A percentile compares a stretch with the other conserved stretches of the same genome.
Evolutionary conservation across 2,329 filamentous ascomycete species (phyloP).

Genomic region (Alternaria hordeiaustralica): DNA sequence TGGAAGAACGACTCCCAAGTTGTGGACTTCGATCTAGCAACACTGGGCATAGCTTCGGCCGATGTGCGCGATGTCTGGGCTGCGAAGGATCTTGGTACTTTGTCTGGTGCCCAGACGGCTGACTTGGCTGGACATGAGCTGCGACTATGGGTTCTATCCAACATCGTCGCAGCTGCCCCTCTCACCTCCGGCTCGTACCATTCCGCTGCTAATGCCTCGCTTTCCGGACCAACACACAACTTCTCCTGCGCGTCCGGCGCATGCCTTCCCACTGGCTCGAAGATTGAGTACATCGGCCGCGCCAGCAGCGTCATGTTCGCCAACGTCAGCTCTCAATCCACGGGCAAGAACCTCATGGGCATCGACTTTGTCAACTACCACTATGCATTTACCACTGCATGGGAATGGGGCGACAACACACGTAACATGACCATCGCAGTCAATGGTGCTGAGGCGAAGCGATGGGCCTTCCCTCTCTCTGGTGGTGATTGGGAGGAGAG

Average conservation of each 20-base stretch:
- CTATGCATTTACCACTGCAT: conserved; percentile 45
- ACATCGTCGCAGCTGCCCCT: conserved; percentile 27
- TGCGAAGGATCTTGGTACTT: conserved; percentile 26
- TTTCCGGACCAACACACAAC: conserved; percentile 37
- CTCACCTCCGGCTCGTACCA: conserved; percentile 35
- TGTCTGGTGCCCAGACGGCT: conserved; percentile 22
- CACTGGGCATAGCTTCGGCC: conserved; percentile 43
- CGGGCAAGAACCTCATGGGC: conserved; percentile 41
- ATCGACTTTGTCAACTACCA: conserved; percentile 53
- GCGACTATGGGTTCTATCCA: conserved; percentile 45
- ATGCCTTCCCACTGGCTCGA: conserved; percentile 41
- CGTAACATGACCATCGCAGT: conserved; percentile 48
- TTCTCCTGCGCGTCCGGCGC: conserved; percentile 30
- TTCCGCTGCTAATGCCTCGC: conserved; percentile 38
- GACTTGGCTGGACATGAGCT: conserved; percentile 33
- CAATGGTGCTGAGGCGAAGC: conserved; percentile 45
- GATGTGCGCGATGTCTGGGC: conserved; percentile 48
- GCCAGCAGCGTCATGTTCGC: conserved; percentile 35
- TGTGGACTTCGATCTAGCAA: conserved; percentile 40
- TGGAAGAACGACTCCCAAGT: conserved; percentile 44
- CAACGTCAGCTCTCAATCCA: conserved; percentile 29
- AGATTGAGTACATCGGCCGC: conserved; percentile 42
- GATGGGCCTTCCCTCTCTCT: conserved; percentile 49
- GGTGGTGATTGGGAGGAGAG: conserved; percentile 50
- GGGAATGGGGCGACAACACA: conserved; percentile 43